These are phyloP conservation scores for Acarospora socialis DNA, from an alignment of 2,329 filamentous ascomycete species.

Conservation along the genomic window DNA sequence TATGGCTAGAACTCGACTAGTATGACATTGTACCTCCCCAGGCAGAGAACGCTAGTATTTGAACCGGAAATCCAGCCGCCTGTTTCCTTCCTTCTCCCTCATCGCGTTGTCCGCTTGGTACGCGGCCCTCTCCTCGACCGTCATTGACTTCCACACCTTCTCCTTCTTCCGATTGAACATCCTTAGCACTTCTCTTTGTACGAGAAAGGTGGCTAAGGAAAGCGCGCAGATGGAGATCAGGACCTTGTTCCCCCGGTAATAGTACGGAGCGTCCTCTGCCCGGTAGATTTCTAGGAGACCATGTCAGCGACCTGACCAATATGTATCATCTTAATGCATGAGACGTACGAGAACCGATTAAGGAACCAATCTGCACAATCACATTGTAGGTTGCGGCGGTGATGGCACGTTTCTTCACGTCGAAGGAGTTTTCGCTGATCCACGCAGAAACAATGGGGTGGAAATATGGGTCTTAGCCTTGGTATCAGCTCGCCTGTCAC, in stretches of 20 bases:
- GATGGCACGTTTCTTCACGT: conserved; percentile 27
- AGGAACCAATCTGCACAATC: conserved; percentile 28
- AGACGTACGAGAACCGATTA: conserved; percentile 27
- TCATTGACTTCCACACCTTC: conserved; percentile 33
- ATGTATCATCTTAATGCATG: conserved; percentile 6
- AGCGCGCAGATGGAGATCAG: conserved; percentile 39
- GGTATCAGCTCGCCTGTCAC: conserved; percentile 1
- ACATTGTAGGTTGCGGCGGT: conserved; percentile 32
- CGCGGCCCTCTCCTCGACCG: conserved; percentile 27
- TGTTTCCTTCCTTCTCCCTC: conserved; percentile 35
- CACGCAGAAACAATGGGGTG: conserved; percentile 34
- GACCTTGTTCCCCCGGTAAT: conserved; percentile 43
- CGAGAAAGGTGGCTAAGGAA: conserved; percentile 36
- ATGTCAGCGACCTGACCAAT: no score
- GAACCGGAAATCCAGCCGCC: conserved; percentile 38
- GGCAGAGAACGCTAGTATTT: no score
- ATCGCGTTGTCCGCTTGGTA: conserved; percentile 34
- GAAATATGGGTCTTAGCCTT: conserved; percentile 39
- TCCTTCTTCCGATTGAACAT: conserved; percentile 37
- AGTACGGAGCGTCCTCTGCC: conserved; percentile 39
- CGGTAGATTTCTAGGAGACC: conserved; percentile 40
- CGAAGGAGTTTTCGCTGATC: conserved; percentile 26
- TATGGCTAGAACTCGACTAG: no score
- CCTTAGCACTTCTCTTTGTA: conserved; percentile 32
- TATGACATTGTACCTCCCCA: no score